Percentiles rank a stretch among this genome's conserved stretches.
Conservation (phyloP, 805 yeast genomes). For the Nakazawaea anatomiae region DNA sequence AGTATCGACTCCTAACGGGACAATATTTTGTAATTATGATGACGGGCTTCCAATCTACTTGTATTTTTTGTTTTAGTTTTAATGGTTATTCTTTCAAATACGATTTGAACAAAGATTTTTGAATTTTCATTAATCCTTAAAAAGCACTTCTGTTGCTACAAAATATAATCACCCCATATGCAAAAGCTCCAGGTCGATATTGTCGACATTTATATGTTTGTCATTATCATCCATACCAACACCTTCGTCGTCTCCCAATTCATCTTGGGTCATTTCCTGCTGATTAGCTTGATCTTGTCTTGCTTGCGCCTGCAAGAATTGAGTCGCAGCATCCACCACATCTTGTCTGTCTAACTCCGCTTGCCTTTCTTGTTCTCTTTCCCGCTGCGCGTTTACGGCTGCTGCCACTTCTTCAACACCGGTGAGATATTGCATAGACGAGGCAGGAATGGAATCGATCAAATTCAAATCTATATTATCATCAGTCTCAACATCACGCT, state of each 20-base stretch:
- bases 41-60: neutral
- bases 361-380: slow-evolving; percentile 4
- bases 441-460: slow-evolving; percentile 8
- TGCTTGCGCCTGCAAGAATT: slow-evolving; percentile 9
- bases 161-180: neutral
- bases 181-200: slow-evolving; percentile 10
- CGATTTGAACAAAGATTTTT: no score
- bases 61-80: neutral
- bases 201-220: slow-evolving; percentile 3
- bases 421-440: slow-evolving; percentile 9
- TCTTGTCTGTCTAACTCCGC: slow-evolving; percentile 9
- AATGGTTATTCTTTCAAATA: neutral
- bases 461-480: slow-evolving; percentile 9
- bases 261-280: neutral
- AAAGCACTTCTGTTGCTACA: no score
- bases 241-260: neutral
- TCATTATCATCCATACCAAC: neutral
- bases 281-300: neutral
- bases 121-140: no score
- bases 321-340: slow-evolving; percentile 10
- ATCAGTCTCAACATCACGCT: slow-evolving; percentile 1
- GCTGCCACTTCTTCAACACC: slow-evolving; percentile 8
- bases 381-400: slow-evolving; percentile 1
- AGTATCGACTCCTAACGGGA: neutral
- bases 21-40: no score